Evolutionary conservation across 768 basidiomycete genomes (phyloP).

Genomic region (Panaeolus cyanescens): DNA sequence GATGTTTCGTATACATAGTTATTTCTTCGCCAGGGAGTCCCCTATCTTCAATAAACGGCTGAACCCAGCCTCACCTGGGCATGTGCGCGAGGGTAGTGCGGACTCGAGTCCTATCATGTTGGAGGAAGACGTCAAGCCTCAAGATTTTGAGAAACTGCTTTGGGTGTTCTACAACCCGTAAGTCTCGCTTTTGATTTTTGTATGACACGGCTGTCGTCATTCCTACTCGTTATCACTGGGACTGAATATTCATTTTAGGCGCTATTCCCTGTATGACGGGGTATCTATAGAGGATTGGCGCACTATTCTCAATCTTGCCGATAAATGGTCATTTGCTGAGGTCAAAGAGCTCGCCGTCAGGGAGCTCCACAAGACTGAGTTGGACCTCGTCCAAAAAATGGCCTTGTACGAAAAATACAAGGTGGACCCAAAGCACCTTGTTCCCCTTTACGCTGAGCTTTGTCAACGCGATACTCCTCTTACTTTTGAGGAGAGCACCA

Average conservation of each 20-base stretch:
- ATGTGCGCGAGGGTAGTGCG: slow-evolving; percentile 31
- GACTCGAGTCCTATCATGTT: slow-evolving; percentile 47
- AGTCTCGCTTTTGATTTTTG: slow-evolving; percentile 4
- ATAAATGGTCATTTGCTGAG: slow-evolving; percentile 56
- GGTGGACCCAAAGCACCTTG: slow-evolving; percentile 47
- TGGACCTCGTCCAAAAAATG: slow-evolving; percentile 45
- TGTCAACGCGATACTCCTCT: slow-evolving; percentile 53
- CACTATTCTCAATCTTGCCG: slow-evolving; percentile 57
- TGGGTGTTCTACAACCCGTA: slow-evolving; percentile 48
- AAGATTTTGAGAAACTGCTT: slow-evolving; percentile 46
- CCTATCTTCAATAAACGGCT: slow-evolving; percentile 41
- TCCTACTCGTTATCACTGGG: neutral
- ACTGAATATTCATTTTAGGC: slow-evolving; percentile 31
- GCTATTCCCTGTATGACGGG: slow-evolving; percentile 54
- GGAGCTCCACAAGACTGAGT: slow-evolving; percentile 51
- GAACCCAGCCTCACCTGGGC: slow-evolving; percentile 29
- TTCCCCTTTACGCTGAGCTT: slow-evolving; percentile 57
- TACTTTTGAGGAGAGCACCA: slow-evolving; percentile 53
- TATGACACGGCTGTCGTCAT: neutral
- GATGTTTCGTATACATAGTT: slow-evolving; percentile 52
- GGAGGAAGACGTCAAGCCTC: slow-evolving; percentile 33
- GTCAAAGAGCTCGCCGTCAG: slow-evolving; percentile 60
- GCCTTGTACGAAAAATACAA: slow-evolving; percentile 54
- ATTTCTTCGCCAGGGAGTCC: slow-evolving; percentile 57
- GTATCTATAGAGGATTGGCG: slow-evolving; percentile 55